Evolutionary conservation across 2,329 filamentous ascomycete genomes (phyloP).

Genomic region (Cladobotryum mycophilum): DNA sequence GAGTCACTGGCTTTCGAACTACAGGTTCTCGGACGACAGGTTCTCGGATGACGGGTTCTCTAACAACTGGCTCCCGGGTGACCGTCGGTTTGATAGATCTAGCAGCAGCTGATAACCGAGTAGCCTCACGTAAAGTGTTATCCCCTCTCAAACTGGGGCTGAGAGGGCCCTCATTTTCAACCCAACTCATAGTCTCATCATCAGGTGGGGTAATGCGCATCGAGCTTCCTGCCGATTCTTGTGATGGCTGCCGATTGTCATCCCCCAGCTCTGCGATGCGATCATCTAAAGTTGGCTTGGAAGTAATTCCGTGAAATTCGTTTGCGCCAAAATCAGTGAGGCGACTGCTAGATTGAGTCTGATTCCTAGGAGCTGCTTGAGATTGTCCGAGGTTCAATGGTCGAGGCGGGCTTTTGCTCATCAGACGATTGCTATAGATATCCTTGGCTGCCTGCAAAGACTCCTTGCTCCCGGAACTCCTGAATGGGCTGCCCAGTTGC

Average conservation of each 20-base stretch:
- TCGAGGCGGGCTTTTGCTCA: constrained; percentile 26
- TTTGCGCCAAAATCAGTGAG: not conserved
- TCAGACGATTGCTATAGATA: constrained; percentile 17
- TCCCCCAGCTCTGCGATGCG: constrained; percentile 16
- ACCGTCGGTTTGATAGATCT: not conserved
- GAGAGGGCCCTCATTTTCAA: constrained; percentile 32
- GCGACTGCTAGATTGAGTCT: constrained; percentile 21
- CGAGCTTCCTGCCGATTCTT: constrained; percentile 27
- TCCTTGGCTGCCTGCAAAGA: constrained; percentile 24
- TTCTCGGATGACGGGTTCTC: not conserved
- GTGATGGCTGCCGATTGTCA: constrained; percentile 11
- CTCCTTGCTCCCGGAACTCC: constrained; percentile 33
- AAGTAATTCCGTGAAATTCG: not conserved
- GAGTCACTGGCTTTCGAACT: not conserved
- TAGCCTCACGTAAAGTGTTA: constrained; percentile 26
- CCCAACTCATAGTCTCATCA: constrained; percentile 40
- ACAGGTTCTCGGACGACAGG: not conserved
- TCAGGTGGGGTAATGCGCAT: constrained; percentile 24
- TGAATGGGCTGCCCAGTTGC: constrained; percentile 51
- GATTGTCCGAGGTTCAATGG: constrained; percentile 12
- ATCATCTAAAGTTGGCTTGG: constrained; percentile 22
- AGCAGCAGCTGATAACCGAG: constrained; percentile 9
- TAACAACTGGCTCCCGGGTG: too few relatives aligned
- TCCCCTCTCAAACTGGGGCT: constrained; percentile 30
- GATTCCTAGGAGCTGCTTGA: constrained; percentile 12